Evolutionary conservation across 2,329 filamentous ascomycete genomes (phyloP).

Genomic region (Chalaropsis thielavioides): DNA sequence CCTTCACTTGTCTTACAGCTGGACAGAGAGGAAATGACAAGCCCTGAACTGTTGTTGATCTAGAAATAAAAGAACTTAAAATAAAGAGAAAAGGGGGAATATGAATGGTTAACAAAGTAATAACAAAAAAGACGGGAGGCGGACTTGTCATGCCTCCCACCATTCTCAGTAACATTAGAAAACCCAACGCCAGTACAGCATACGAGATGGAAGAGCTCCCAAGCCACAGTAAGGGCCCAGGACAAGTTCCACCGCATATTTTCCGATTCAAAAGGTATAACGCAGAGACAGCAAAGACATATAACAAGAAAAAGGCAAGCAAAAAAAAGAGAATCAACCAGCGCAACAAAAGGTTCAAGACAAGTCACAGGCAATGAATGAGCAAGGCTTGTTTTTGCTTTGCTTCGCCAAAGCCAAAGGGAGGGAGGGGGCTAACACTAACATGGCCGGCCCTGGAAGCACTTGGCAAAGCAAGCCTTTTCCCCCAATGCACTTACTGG

Average conservation of each 20-base stretch:
- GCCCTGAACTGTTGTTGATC: neutral
- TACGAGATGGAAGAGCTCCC: slow-evolving; percentile 10
- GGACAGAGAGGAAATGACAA: slow-evolving; percentile 25
- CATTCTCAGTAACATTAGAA: slow-evolving; percentile 15
- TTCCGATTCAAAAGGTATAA: slow-evolving; percentile 18
- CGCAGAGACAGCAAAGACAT: slow-evolving; percentile 16
- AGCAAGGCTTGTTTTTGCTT: slow-evolving; percentile 22
- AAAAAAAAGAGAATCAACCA: slow-evolving; percentile 8
- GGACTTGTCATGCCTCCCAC: slow-evolving; percentile 10
- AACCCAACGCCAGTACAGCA: slow-evolving; percentile 18
- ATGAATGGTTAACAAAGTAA: slow-evolving; percentile 18
- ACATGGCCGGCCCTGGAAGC: neutral
- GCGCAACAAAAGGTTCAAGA: neutral
- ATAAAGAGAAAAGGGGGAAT: slow-evolving; percentile 14
- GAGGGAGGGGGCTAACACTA: too few species aligned
- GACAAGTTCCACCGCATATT: slow-evolving; percentile 10
- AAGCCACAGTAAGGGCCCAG: slow-evolving; percentile 14
- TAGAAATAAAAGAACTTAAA: slow-evolving; percentile 8
- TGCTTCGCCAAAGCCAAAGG: neutral
- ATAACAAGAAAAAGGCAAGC: slow-evolving; percentile 10
- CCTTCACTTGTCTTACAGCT: too few species aligned
- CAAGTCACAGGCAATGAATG: slow-evolving; percentile 33
- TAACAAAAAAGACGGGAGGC: slow-evolving; percentile 13
- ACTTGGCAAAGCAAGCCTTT: slow-evolving; percentile 1
- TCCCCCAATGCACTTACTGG: slow-evolving; percentile 24